Percentiles rank a stretch among this genome's conserved stretches.
Conservation (phyloP, 495 filamentous ascomycete genomes). For the Trichoderma gamsii region DNA sequence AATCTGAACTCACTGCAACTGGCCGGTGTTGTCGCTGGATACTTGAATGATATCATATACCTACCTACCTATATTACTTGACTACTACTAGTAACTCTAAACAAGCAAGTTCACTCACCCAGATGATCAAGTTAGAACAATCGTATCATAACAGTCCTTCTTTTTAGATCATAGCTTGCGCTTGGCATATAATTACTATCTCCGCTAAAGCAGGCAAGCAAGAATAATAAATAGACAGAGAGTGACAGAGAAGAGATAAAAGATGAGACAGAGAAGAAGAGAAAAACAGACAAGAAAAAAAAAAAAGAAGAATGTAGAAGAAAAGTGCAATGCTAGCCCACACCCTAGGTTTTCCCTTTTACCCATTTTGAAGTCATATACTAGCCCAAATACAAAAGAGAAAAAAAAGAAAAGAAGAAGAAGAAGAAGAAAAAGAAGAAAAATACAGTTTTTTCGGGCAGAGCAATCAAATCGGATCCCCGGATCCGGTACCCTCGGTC, state of each 20-base stretch:
- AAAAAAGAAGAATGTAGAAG: background rate
- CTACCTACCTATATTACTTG: too few relatives aligned
- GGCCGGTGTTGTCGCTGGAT: too few relatives aligned
- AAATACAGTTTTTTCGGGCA: background rate
- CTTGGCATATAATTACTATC: background rate
- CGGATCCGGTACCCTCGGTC: background rate
- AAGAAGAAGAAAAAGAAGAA: background rate
- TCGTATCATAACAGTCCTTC: background rate
- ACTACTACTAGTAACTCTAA: too few relatives aligned
- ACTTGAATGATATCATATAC: too few relatives aligned
- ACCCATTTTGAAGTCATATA: conserved; percentile 3
- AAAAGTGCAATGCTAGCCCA: background rate
- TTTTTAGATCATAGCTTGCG: background rate
- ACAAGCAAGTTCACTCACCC: too few relatives aligned
- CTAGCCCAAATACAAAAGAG: background rate
- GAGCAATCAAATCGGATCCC: background rate
- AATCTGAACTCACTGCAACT: too few relatives aligned
- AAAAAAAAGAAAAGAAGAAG: background rate
- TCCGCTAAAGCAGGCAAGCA: background rate
- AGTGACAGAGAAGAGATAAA: background rate
- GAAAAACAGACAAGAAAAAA: background rate
- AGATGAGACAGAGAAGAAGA: background rate
- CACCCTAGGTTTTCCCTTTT: background rate
- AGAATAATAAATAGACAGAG: background rate
- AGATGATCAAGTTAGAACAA: background rate